Conservation (phyloP, 768 basidiomycete species). For the Rhodotorula sphaerocarpa region DNA sequence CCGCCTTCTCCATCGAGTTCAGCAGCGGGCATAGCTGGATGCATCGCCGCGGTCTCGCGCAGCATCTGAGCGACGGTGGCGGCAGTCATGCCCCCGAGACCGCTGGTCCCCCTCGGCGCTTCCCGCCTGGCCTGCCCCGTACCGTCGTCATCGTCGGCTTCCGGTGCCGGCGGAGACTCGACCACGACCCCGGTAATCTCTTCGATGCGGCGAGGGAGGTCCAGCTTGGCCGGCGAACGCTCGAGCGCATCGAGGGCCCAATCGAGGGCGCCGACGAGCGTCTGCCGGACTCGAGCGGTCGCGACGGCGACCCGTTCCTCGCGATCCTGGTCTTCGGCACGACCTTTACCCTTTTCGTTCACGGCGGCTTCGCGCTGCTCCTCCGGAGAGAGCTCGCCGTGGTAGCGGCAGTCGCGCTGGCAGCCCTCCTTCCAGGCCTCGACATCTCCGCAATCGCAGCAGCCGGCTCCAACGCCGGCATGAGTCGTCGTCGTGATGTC, state of each 20-base stretch:
- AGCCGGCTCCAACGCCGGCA: conserved; percentile 59
- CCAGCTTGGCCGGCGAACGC: conserved; percentile 3
- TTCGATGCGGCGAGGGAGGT: background rate
- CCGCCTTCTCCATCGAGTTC: background rate
- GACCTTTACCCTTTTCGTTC: conserved; percentile 6
- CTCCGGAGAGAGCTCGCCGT: conserved; percentile 34
- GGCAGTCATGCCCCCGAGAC: background rate
- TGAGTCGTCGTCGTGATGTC: conserved; percentile 92
- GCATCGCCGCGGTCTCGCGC: too few relatives aligned
- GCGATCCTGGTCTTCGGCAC: background rate
- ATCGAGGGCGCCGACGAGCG: conserved; percentile 20
- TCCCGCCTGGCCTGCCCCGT: conserved; percentile 39
- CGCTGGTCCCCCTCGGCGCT: background rate
- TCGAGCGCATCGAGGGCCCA: conserved; percentile 31
- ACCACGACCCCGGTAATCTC: conserved; percentile 2
- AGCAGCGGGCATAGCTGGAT: background rate
- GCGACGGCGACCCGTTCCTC: background rate
- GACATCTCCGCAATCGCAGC: conserved; percentile 88
- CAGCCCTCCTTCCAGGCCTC: conserved; percentile 72
- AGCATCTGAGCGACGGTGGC: too few relatives aligned
- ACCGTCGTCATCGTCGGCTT: background rate
- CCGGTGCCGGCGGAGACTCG: background rate
- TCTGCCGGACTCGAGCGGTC: conserved; percentile 1
- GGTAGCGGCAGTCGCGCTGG: conserved; percentile 67
- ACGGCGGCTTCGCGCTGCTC: background rate